phyloP scores from a whole-genome alignment of 2,329 filamentous ascomycete genomes.

The Corynespora cassiicola region DNA sequence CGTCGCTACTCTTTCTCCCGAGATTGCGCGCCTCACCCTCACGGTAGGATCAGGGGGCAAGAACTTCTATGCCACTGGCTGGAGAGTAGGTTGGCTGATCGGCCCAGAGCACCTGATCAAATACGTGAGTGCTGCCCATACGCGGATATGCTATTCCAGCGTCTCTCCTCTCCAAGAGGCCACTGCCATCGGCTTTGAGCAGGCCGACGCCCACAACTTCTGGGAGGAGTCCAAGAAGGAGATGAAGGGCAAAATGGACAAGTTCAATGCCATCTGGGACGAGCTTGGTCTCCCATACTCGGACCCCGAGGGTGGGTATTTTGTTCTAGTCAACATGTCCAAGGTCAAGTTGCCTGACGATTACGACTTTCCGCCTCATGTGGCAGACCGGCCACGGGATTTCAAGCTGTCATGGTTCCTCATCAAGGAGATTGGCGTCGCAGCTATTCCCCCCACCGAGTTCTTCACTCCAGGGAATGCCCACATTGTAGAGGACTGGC shows the following conservation, averaged over 20 bases:
- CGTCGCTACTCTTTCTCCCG: conserved; percentile 87
- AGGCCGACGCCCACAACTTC: conserved; percentile 84
- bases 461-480: conserved; percentile 90
- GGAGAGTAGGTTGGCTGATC: conserved; percentile 95
- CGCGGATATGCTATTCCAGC: conserved; percentile 92
- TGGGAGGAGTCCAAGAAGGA: conserved; percentile 84
- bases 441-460: conserved; percentile 94
- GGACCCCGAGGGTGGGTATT: conserved; percentile 95
- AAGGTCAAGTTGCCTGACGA: conserved; percentile 83
- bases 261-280: conserved; percentile 74
- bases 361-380: conserved; percentile 89
- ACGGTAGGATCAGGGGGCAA: conserved; percentile 97
- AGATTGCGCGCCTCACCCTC: conserved; percentile 85
- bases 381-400: conserved; percentile 84
- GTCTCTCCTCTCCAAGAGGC: conserved; percentile 95
- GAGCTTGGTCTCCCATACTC: conserved; percentile 69
- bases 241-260: conserved; percentile 88
- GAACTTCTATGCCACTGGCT: conserved; percentile 97
- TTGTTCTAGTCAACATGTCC: conserved; percentile 91
- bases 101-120: conserved; percentile 88
- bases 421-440: conserved; percentile 94
- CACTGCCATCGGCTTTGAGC: conserved; percentile 89
- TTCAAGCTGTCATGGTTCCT: conserved; percentile 97
- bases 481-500: conserved; percentile 87
- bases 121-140: conserved; percentile 91